Evolutionary conservation across 2,329 filamentous ascomycete genomes (phyloP), one percentile per base, ranked within the genome.

Genomic region (Pseudodiploospora longispora): DNA sequence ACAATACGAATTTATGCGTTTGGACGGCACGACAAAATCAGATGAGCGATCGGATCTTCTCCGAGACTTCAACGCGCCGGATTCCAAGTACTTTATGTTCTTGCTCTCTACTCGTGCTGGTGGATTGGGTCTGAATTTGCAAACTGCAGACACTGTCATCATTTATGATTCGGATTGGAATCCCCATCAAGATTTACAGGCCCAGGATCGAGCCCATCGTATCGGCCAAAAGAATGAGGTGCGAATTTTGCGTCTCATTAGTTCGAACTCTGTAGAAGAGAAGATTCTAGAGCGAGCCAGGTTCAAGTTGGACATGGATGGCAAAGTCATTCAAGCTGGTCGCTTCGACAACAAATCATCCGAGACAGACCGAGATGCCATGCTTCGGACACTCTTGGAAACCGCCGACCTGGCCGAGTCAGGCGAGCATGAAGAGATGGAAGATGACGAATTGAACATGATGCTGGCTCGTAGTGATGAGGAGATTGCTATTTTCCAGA

Each of bases 101-200:
- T 68, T 98, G 64, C 79, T 98, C n/a, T 98, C 93, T 3, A 98
- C 93, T 27, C 91, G 93, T 74, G 93, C 93, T 50, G 93, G 93
- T 83, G 93, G 93, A 78, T 77, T 98, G 8, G 93, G 93, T 76
- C 77, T 98, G 54, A 98, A 98, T 60, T 66, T 98, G 63, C 93
- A 98, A 67, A 96, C 91, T 38, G 93, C 93, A 36, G 93, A 98
- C 66, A 98, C 93, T 1, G 93, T 98, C 70, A 96, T 98, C 66
- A 98, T 98, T 60, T 98, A 96, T 68, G 93, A 98, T 61, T 98
- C 93, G 0, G 93, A 98, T 70, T 98, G 93, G 93, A 98, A 98
- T 66, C 93, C 93, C 61, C 91, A 97, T 63, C 93, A 98, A 66
- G 93, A 98, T 85, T 73, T 98, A 66, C 93, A 98, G 66, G 93